Percentiles rank a stretch among this genome's conserved stretches.
Evolutionary conservation across 306 rosid species (phyloP).

Genomic region (Ormosia semicastrata): DNA sequence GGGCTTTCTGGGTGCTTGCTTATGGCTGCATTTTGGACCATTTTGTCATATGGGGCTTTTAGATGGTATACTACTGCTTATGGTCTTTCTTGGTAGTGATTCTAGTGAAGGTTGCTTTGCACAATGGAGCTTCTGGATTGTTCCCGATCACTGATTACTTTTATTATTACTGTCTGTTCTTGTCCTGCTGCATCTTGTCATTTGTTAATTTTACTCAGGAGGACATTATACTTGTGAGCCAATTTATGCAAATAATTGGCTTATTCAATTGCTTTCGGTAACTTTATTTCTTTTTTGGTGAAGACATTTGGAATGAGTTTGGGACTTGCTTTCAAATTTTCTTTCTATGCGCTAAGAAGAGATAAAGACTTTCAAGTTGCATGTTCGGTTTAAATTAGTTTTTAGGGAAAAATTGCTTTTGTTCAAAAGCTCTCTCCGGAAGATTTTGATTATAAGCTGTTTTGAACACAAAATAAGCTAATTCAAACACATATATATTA

Average conservation of each 20-base stretch:
- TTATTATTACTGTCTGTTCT: neutral
- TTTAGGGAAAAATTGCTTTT: too few relatives aligned
- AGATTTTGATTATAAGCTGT: too few relatives aligned
- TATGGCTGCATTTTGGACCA: conserved; percentile 21
- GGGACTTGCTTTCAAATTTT: neutral
- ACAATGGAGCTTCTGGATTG: conserved; percentile 16
- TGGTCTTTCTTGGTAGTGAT: neutral
- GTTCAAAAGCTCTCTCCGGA: too few relatives aligned
- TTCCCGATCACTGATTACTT: neutral
- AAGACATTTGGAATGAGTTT: neutral
- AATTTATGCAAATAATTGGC: neutral
- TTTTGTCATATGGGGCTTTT: neutral
- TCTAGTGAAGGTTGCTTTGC: conserved; percentile 6
- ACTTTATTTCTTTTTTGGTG: neutral
- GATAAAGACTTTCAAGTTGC: neutral
- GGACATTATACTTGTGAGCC: neutral
- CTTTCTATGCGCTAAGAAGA: neutral
- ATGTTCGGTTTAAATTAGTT: too few relatives aligned
- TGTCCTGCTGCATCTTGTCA: neutral
- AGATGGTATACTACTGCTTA: neutral
- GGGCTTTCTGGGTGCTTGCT: neutral
- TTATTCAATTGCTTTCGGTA: neutral
- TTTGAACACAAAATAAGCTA: too few relatives aligned
- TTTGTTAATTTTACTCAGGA: neutral
- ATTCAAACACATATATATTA: neutral